These are phyloP conservation scores for Macaranga tanarius DNA, from an alignment of 441 rosid species.

Conservation along the genomic window DNA sequence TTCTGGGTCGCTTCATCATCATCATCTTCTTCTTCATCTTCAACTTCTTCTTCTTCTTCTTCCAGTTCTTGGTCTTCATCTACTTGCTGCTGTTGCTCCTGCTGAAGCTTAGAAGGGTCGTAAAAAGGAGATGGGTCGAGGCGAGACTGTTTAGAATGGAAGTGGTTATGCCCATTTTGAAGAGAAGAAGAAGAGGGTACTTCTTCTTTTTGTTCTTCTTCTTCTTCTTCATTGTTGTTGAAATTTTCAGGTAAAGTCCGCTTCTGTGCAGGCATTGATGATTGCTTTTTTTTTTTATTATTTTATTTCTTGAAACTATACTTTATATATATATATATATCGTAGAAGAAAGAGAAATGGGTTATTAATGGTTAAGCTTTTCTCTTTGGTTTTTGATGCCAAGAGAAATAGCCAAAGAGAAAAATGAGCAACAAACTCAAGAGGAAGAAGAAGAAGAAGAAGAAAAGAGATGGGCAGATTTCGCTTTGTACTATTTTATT, in stretches of 20 bases:
- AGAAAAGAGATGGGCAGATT: constrained; percentile 26
- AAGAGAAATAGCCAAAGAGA: constrained; percentile 17
- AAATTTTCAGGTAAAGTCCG: constrained; percentile 47
- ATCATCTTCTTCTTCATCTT: background rate
- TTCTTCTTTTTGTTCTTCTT: constrained; percentile 24
- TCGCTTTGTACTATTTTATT: constrained; percentile 2
- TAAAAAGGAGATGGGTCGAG: background rate
- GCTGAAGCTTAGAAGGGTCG: background rate
- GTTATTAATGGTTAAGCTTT: background rate
- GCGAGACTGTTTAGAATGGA: constrained; percentile 10
- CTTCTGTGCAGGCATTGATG: constrained; percentile 79
- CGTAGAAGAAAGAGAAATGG: background rate
- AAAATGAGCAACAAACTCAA: background rate
- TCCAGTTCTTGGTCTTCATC: constrained; percentile 27
- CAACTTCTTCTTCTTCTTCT: constrained; percentile 20
- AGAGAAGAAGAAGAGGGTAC: constrained; percentile 16
- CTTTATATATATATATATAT: too few relatives aligned
- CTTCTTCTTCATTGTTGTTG: constrained; percentile 31
- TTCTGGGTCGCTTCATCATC: constrained; percentile 18
- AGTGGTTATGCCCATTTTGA: constrained; percentile 20
- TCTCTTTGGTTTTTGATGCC: constrained; percentile 11
- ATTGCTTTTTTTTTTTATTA: too few relatives aligned
- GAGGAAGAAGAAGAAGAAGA: constrained; percentile 20
- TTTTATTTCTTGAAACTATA: too few relatives aligned
- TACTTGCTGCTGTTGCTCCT: constrained; percentile 19